Evolutionary conservation across 2,329 filamentous ascomycete genomes (phyloP), one percentile per base, ranked within the genome.

Genomic region (Alternaria arbusti): DNA sequence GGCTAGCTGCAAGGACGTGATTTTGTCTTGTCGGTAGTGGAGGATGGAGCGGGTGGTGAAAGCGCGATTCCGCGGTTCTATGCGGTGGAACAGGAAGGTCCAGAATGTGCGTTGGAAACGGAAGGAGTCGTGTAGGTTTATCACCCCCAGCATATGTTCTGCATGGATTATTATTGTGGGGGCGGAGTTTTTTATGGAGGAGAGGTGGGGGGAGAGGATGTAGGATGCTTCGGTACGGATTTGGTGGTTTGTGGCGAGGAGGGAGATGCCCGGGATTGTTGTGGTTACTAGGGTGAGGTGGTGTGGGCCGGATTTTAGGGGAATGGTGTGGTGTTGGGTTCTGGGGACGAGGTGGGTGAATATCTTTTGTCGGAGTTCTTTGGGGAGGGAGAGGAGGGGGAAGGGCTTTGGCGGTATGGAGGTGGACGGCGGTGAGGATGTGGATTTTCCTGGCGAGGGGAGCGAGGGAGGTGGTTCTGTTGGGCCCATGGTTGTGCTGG

Each of bases 321-420:
- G 56, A 3, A 66, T 11, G 6, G 4, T 20, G 20, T 54, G 43
- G 10, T 36, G 26, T 4, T 25, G 45, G 22, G 44, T 52, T 4
- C 10, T n/a, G 17, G 54, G 26, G 4, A 13, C 15, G 12, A 69
- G 26, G 20, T 64, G 11, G 2, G 58, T 50, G 28, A 65, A 65
- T 3, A 67, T 45, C 49, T 63, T 59, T 23, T 63, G 46, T 4
- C 63, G 63, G 9, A 67, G 44, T 4, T 65, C 65, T 32, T 56
- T 57, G 13, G 63, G 57, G 5, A 65, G 46, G n/a, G 61, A 54
- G 6, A 67, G 46, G 15, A 67, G 28, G 6, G 52, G 43, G 36
- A 65, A 65, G 2, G 62, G 50, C 17, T 59, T 54, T 10, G 32
- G 4, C 0, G 32, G 32, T 5, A n/a, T 10, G n/a, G 36, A 40